Evolutionary conservation across 257 asterid genomes (phyloP), one percentile per base, ranked within the genome.

Genomic region (Solanum ahanhuiri): DNA sequence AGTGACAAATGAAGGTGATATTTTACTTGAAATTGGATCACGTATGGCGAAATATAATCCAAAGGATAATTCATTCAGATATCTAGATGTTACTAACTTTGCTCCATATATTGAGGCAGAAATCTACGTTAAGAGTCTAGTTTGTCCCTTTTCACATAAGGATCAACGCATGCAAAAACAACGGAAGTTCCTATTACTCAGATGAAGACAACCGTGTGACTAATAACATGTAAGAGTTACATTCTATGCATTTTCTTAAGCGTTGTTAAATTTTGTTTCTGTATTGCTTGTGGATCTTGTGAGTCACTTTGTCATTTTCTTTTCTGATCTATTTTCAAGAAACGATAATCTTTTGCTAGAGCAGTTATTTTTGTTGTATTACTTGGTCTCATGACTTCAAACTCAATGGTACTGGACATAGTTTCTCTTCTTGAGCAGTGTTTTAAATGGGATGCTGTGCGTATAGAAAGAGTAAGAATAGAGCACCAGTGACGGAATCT

Each of bases 91-190:
- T 66, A 82, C 23, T 25, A 77, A 25, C 9, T 83, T 83, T 70
- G 34, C 35, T 85, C 57, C 41, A 31, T 82, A 35, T 41, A 10
- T 57, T 81, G 89, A 84, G 60, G 89, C 79, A 18, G 60, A 12
- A 18, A 35, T 86, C 75, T 93, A 89, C 33, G 58, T 88, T 37
- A 94, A 90, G 85, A 94, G 93, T 83, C 89, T 92, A 54, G 63
- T 94, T 71, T 33, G 79, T 33, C 79, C 79, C 2, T 71, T 33
- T 33, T 18, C 11, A 33, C 45, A 7, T 0, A 33, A 33, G 1
- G 15, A 6, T 1, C 15, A 39, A 33, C 0, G 25, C 3, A 71
- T 33, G 45, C 79, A 33, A 71, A 18, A 31, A 18, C 23, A 33
- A 71, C 79, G 37, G 25, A 33, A 22, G 79, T 31, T 15, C 43